Evolutionary conservation across 164 flowering plant species (phyloP).

Genomic region (Nymphaea colorata): DNA sequence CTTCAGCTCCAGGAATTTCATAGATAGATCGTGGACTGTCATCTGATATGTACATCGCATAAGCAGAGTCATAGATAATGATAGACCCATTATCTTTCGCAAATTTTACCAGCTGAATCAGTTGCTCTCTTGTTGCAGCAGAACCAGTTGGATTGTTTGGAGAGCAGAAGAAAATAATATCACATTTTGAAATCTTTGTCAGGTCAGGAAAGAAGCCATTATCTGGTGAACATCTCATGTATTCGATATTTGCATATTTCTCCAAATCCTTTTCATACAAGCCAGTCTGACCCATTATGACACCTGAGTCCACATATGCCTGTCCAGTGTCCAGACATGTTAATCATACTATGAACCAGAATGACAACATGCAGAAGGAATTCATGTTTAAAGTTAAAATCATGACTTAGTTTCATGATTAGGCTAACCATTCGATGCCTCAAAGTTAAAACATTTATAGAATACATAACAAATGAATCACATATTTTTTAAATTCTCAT

Average conservation of each 20-base stretch:
- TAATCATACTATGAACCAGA: background rate
- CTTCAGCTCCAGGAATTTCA: conserved; percentile 95
- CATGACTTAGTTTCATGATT: too few relatives aligned
- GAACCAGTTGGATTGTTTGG: conserved; percentile 96
- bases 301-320: conserved; percentile 98
- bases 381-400: background rate
- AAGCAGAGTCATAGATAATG: conserved; percentile 86
- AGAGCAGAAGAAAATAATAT: conserved; percentile 89
- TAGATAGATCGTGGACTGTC: conserved; percentile 78
- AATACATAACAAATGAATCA: too few relatives aligned
- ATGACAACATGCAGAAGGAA: background rate
- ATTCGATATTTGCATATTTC: conserved; percentile 75
- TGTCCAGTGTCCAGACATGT: conserved; percentile 10
- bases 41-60: conserved; percentile 80
- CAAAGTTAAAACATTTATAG: too few relatives aligned
- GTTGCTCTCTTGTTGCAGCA: conserved; percentile 77
- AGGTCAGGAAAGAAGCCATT: conserved; percentile 92
- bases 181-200: conserved; percentile 47
- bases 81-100: conserved; percentile 90
- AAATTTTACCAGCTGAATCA: conserved; percentile 63
- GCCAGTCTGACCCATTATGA: conserved; percentile 93
- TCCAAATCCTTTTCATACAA: conserved; percentile 57
- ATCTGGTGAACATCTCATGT: conserved; percentile 84
- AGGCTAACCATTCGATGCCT: background rate
- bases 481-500: background rate